A percentile compares a stretch with the other conserved stretches of the same genome.
Evolutionary conservation across 2,329 filamentous ascomycete genomes (phyloP).

Genomic region (Aspergillus phoenicis): DNA sequence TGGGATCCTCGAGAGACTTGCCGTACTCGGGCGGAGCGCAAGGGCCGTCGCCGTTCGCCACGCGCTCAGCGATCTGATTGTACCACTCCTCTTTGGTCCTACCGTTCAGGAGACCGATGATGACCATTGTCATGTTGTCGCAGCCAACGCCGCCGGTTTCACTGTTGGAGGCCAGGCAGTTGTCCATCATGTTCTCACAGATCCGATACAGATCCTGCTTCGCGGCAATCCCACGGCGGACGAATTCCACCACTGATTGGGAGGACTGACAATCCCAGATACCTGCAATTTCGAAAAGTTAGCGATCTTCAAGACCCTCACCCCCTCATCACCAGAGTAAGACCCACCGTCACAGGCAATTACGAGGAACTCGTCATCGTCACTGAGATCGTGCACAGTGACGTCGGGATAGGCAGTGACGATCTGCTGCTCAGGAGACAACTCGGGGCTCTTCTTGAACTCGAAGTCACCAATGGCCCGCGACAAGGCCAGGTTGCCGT

Average conservation of each 20-base stretch:
- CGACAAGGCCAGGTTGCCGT: slow-evolving; percentile 94
- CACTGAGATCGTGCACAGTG: slow-evolving; percentile 81
- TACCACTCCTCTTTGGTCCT: slow-evolving; percentile 98
- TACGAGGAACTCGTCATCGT: slow-evolving; percentile 94
- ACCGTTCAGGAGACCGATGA: slow-evolving; percentile 86
- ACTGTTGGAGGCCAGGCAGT: slow-evolving; percentile 95
- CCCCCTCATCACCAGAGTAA: slow-evolving; percentile 3
- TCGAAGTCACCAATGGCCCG: slow-evolving; percentile 98
- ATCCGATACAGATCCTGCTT: slow-evolving; percentile 95
- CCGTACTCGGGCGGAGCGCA: slow-evolving; percentile 99
- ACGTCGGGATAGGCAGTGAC: slow-evolving; percentile 97
- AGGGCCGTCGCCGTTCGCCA: slow-evolving; percentile 94
- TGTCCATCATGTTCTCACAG: slow-evolving; percentile 99
- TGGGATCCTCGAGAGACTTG: slow-evolving; percentile 65
- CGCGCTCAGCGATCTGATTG: slow-evolving; percentile 87
- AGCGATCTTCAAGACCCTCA: slow-evolving; percentile 3
- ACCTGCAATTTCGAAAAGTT: slow-evolving; percentile 57
- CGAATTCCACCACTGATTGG: slow-evolving; percentile 95
- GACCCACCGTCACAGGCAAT: slow-evolving; percentile 85
- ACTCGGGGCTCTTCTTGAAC: slow-evolving; percentile 98
- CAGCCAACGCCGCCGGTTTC: slow-evolving; percentile 97
- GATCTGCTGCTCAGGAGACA: slow-evolving; percentile 97
- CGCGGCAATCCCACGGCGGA: slow-evolving; percentile 90
- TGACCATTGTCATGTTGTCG: slow-evolving; percentile 99
- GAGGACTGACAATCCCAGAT: slow-evolving; percentile 99